Percentiles rank a stretch among this genome's conserved stretches.
Evolutionary conservation across 441 rosid species (phyloP).

Genomic region (Erysimum pusillum): DNA sequence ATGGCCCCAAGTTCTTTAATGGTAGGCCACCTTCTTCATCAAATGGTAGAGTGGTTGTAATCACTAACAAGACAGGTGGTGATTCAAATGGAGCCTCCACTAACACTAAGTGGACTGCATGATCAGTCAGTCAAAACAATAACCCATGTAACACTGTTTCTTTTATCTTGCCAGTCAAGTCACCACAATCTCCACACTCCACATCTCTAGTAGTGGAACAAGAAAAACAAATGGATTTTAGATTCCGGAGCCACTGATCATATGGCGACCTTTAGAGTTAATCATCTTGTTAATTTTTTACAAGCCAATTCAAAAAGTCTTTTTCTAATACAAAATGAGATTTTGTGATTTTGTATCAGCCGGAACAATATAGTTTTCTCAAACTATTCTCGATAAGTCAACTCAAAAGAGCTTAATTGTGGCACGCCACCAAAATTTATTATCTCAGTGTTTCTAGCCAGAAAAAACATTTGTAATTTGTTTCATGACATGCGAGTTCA

Average conservation of each 20-base stretch:
- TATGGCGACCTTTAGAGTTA: no score
- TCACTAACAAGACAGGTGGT: background rate
- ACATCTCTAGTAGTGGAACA: background rate
- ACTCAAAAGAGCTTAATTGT: no score
- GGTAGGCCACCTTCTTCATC: background rate
- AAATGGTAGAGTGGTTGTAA: background rate
- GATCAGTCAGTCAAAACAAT: background rate
- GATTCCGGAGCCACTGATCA: background rate
- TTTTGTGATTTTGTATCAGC: no score
- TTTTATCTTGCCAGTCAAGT: background rate
- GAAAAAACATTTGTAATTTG: no score
- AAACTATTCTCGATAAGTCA: no score
- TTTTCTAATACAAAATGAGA: no score
- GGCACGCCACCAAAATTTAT: no score
- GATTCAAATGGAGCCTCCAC: constrained; percentile 4
- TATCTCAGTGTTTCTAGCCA: no score
- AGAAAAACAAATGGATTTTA: background rate
- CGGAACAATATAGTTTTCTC: no score
- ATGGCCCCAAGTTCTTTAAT: background rate
- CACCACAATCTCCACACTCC: background rate
- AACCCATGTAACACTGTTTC: background rate
- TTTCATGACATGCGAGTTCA: no score
- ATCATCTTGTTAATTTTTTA: no score
- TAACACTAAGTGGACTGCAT: background rate
- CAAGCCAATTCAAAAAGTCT: no score